Evolutionary conservation across 2,329 filamentous ascomycete genomes (phyloP).

Genomic region (Ophiosphaerella korrae): DNA sequence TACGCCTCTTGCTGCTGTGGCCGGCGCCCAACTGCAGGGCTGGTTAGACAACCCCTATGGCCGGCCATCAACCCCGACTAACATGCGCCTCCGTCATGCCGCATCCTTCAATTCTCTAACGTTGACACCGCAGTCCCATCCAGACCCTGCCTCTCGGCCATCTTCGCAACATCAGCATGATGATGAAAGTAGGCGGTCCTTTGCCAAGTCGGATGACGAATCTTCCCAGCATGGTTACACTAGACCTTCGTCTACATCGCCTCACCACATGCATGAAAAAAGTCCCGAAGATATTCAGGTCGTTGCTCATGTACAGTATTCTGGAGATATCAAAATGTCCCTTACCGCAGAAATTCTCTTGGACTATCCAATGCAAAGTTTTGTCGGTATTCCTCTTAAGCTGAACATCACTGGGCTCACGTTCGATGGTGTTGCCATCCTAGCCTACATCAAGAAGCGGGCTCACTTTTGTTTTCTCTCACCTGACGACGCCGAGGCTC

Average conservation of each 20-base stretch:
- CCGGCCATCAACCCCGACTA: conserved; percentile 40
- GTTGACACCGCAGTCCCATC: conserved; percentile 52
- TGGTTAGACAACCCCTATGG: conserved; percentile 50
- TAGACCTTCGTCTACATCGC: conserved; percentile 42
- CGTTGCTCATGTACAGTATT: conserved; percentile 87
- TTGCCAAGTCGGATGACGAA: conserved; percentile 32
- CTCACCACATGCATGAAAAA: conserved; percentile 69
- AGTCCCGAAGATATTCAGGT: conserved; percentile 88
- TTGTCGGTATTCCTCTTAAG: conserved; percentile 92
- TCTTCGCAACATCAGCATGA: conserved; percentile 51
- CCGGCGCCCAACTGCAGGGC: conserved; percentile 68
- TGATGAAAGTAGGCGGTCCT: conserved; percentile 31
- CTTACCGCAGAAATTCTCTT: conserved; percentile 94
- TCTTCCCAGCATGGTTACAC: conserved; percentile 36
- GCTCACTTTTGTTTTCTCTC: conserved; percentile 95
- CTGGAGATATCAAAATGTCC: conserved; percentile 83
- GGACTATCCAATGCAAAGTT: conserved; percentile 98
- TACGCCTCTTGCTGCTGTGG: conserved; percentile 79
- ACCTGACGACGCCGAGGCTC: conserved; percentile 82
- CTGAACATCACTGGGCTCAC: conserved; percentile 93
- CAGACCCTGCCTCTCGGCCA: conserved; percentile 51
- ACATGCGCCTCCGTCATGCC: conserved; percentile 44
- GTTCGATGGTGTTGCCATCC: conserved; percentile 91
- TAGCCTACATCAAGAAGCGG: conserved; percentile 86
- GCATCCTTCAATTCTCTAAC: conserved; percentile 54